Evolutionary conservation across 2,329 filamentous ascomycete genomes (phyloP).

Genomic region (Raffaelea albimanens): DNA sequence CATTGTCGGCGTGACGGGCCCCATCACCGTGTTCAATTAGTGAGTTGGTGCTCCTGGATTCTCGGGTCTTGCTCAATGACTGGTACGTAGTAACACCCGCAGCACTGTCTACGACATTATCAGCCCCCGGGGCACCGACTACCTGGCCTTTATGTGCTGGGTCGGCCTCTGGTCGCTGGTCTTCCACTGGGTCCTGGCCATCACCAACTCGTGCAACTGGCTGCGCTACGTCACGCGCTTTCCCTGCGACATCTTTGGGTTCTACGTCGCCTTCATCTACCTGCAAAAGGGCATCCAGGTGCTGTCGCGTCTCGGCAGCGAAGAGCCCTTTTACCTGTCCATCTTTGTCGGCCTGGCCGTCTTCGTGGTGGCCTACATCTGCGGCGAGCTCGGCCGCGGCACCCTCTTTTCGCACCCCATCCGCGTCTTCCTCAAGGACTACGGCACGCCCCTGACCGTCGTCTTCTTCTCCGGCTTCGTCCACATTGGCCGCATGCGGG

Average conservation of each 20-base stretch:
- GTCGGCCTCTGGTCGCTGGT: slow-evolving; percentile 81
- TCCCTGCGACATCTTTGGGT: slow-evolving; percentile 88
- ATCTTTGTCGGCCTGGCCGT: slow-evolving; percentile 69
- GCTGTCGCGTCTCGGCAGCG: slow-evolving; percentile 61
- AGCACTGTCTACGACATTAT: slow-evolving; percentile 86
- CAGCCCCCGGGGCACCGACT: slow-evolving; percentile 64
- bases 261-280: slow-evolving; percentile 89
- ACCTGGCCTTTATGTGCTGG: slow-evolving; percentile 86
- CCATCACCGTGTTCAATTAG: slow-evolving; percentile 92
- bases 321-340: slow-evolving; percentile 66
- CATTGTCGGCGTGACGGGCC: slow-evolving; percentile 84
- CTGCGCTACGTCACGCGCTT: slow-evolving; percentile 86
- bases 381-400: slow-evolving; percentile 60
- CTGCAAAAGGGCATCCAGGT: slow-evolving; percentile 87
- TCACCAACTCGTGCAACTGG: slow-evolving; percentile 80
- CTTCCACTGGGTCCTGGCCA: slow-evolving; percentile 75
- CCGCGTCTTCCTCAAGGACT: slow-evolving; percentile 79
- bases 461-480: slow-evolving; percentile 88
- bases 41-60: slow-evolving; percentile 28
- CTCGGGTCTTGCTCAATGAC: no score
- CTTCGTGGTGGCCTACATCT: slow-evolving; percentile 66
- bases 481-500: slow-evolving; percentile 73
- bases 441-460: slow-evolving; percentile 73
- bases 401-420: slow-evolving; percentile 65
- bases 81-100: no score